Percentiles rank a stretch among this genome's conserved stretches.
phyloP scores from a whole-genome alignment of 495 filamentous ascomycete genomes.

The Neohortaea acidophila region DNA sequence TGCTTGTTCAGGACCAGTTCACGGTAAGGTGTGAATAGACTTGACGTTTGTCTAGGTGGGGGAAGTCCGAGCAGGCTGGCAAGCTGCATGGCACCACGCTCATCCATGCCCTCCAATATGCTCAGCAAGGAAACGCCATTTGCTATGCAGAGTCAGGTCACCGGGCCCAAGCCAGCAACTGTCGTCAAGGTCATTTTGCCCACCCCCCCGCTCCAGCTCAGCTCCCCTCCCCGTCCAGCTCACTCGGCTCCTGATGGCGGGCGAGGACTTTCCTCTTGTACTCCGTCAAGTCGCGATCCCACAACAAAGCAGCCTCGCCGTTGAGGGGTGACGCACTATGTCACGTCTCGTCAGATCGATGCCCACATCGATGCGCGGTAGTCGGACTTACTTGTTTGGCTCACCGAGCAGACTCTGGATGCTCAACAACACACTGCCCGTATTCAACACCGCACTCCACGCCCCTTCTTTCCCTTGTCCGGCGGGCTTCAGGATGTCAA shows the following conservation, averaged over 20 bases:
- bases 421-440: conserved; percentile 80
- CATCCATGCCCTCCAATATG: too few relatives aligned
- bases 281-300: conserved; percentile 77
- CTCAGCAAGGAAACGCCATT: too few relatives aligned
- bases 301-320: conserved; percentile 87
- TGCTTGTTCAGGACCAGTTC: too few relatives aligned
- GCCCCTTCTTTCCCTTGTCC: conserved; percentile 42
- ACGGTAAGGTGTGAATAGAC: too few relatives aligned
- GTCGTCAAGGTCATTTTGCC: background rate
- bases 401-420: conserved; percentile 91
- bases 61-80: too few relatives aligned
- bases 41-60: too few relatives aligned
- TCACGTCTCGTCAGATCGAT: background rate
- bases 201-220: background rate
- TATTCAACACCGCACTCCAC: conserved; percentile 92
- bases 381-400: conserved; percentile 67
- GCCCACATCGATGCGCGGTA: background rate
- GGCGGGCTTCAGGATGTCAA: conserved; percentile 73
- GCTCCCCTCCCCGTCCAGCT: conserved; percentile 9
- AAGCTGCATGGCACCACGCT: too few relatives aligned
- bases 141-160: too few relatives aligned
- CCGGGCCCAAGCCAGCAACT: background rate
- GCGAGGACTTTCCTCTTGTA: conserved; percentile 66
- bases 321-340: conserved; percentile 82
- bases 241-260: conserved; percentile 38